Percentiles rank a stretch among this genome's conserved stretches.
Evolutionary conservation across 139 green algal species (phyloP).

Genomic region (Tetradesmus obliquus): DNA sequence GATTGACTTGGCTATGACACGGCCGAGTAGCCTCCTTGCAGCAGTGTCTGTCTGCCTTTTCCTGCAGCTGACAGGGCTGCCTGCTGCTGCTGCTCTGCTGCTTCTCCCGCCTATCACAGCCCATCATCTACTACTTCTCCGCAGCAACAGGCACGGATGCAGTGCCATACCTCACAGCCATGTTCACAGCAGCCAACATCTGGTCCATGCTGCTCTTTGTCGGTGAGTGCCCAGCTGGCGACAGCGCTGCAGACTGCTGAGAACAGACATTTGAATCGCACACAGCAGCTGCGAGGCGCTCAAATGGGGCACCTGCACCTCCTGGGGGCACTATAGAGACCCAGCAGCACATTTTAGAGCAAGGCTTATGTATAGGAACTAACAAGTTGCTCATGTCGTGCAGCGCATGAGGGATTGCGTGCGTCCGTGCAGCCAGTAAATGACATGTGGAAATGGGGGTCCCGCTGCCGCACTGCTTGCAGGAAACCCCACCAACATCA

Average conservation of each 20-base stretch:
- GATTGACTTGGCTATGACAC: too few species aligned
- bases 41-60: neutral
- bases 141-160: conserved; percentile 33
- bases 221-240: conserved; percentile 7
- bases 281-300: neutral
- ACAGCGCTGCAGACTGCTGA: neutral
- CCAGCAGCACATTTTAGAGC: neutral
- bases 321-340: neutral
- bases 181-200: conserved; percentile 64
- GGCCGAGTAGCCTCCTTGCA: too few species aligned
- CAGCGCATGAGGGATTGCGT: neutral
- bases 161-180: conserved; percentile 51
- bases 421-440: neutral
- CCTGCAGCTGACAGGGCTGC: neutral
- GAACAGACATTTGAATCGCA: conserved; percentile 20
- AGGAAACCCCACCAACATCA: conserved; percentile 70
- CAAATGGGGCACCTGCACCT: neutral
- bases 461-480: neutral
- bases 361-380: neutral
- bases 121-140: conserved; percentile 55
- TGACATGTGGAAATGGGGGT: neutral
- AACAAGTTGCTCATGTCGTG: neutral
- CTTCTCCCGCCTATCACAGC: neutral
- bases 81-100: neutral
- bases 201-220: conserved; percentile 64